Percentiles rank a stretch among this genome's conserved stretches.
phyloP scores from a whole-genome alignment of 192 early-diverging fungal species.

The Pilobolus umbonatus region DNA sequence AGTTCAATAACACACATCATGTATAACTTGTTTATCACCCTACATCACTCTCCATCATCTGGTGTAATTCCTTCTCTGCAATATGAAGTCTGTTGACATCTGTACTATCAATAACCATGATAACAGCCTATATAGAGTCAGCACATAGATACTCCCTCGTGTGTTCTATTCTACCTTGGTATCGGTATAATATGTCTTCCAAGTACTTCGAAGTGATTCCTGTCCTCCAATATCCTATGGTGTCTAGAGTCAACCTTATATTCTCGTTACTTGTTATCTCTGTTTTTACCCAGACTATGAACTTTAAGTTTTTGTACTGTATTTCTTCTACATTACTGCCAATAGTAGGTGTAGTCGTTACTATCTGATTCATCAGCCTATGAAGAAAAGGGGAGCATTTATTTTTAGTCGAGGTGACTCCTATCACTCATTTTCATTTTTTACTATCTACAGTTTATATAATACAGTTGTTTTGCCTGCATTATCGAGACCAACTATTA shows the following conservation, averaged over 20 bases:
- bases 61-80: conserved; percentile 55
- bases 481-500: conserved; percentile 63
- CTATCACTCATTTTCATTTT: no score
- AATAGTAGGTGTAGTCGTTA: conserved; percentile 65
- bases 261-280: background rate
- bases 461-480: conserved; percentile 59
- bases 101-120: conserved; percentile 71
- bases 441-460: conserved; percentile 48
- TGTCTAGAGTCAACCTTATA: background rate
- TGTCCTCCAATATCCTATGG: conserved; percentile 56
- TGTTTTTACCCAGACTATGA: conserved; percentile 63
- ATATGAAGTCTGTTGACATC: conserved; percentile 59
- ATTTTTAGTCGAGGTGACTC: background rate
- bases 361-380: conserved; percentile 57
- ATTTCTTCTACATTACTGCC: conserved; percentile 70
- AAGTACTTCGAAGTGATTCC: conserved; percentile 57
- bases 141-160: background rate
- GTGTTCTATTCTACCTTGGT: conserved; percentile 38
- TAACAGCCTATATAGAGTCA: conserved; percentile 41
- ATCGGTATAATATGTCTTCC: conserved; percentile 64
- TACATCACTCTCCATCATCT: conserved; percentile 68
- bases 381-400: background rate
- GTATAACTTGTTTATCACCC: background rate
- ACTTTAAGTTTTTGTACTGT: conserved; percentile 64
- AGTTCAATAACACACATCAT: no score